These are phyloP conservation scores for Boeremia exigua DNA, from an alignment of 2,329 filamentous ascomycete genomes.

Conservation along the genomic window DNA sequence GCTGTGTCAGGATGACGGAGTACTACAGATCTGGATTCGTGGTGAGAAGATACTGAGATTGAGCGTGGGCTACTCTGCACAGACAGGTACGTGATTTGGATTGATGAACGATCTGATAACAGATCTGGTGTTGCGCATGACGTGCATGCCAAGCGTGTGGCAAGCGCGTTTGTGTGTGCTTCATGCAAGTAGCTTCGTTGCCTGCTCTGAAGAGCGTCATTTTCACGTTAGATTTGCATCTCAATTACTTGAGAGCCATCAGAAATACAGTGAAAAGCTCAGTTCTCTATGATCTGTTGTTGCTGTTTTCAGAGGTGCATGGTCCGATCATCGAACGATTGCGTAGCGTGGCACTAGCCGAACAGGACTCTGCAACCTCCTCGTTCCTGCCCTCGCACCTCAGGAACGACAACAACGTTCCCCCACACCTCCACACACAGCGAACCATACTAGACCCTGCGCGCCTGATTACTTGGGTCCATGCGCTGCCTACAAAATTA, in stretches of 20 bases:
- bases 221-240: neutral
- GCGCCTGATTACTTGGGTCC: slow-evolving; percentile 8
- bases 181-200: neutral
- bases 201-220: neutral
- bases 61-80: neutral
- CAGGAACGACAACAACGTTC: slow-evolving; percentile 26
- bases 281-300: neutral
- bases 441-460: slow-evolving; percentile 6
- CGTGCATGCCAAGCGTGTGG: slow-evolving; percentile 24
- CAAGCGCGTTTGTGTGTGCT: neutral
- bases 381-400: slow-evolving; percentile 24
- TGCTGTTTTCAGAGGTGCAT: slow-evolving; percentile 12
- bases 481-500: slow-evolving; percentile 35
- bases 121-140: slow-evolving; percentile 24
- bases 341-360: slow-evolving; percentile 5
- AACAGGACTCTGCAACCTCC: slow-evolving; percentile 24
- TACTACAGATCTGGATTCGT: too few species aligned
- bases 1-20: too few species aligned
- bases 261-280: neutral
- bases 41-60: too few species aligned
- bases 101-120: slow-evolving; percentile 23
- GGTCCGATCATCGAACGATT: slow-evolving; percentile 16
- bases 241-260: too few species aligned
- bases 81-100: neutral
- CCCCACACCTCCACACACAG: slow-evolving; percentile 17